Percentiles rank a stretch among this genome's conserved stretches.
Conservation (phyloP, 768 basidiomycete genomes). For the Naganishia antarctica region DNA sequence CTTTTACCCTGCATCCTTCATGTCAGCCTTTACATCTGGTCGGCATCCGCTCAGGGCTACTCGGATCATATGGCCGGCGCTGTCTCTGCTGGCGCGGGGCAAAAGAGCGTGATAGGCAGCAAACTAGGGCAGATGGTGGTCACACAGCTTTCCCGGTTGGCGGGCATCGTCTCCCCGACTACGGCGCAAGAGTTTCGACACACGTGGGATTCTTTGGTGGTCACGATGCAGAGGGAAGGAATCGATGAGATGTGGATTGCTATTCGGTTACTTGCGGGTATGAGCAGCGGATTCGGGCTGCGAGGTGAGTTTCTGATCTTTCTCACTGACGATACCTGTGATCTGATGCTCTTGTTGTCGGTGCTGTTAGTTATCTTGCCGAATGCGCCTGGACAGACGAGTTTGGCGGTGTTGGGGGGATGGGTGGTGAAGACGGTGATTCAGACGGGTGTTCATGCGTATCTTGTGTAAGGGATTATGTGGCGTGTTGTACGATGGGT, state of each 20-base stretch:
- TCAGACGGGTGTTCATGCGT: slow-evolving; percentile 8
- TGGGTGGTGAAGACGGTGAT: slow-evolving; percentile 34
- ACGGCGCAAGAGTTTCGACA: neutral
- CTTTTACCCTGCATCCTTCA: slow-evolving; percentile 45
- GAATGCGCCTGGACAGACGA: slow-evolving; percentile 44
- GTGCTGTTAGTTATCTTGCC: slow-evolving; percentile 36
- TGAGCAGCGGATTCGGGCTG: slow-evolving; percentile 47
- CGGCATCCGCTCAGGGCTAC: slow-evolving; percentile 11
- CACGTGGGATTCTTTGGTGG: neutral
- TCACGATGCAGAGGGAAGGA: slow-evolving; percentile 23
- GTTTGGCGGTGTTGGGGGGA: slow-evolving; percentile 39
- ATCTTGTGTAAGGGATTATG: neutral
- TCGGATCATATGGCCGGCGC: no score
- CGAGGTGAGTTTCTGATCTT: slow-evolving; percentile 27
- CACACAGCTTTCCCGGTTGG: neutral
- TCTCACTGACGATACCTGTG: neutral
- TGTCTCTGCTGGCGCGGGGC: no score
- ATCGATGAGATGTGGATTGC: slow-evolving; percentile 44
- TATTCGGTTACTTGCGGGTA: slow-evolving; percentile 43
- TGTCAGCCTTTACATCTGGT: slow-evolving; percentile 44
- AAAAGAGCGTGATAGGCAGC: no score
- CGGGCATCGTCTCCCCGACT: neutral
- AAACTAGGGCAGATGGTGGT: neutral
- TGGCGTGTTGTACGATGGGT: no score
- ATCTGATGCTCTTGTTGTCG: neutral